Evolutionary conservation across 2,329 filamentous ascomycete genomes (phyloP).

Genomic region (Trichoderma guizhouense): DNA sequence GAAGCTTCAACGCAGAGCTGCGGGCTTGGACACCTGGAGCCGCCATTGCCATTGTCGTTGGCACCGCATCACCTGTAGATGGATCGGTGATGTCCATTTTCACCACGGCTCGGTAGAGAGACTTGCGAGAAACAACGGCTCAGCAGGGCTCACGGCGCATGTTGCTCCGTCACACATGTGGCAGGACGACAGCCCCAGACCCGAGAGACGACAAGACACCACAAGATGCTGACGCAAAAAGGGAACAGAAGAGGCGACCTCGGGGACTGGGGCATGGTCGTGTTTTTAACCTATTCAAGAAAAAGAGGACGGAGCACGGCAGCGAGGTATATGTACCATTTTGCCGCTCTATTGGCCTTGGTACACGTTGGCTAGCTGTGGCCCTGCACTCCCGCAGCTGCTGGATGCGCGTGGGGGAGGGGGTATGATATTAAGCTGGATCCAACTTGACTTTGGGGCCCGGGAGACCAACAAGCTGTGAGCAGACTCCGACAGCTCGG

Average conservation of each 20-base stretch:
- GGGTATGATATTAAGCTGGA: slow-evolving; percentile 13
- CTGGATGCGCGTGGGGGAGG: slow-evolving; percentile 19
- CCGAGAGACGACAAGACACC: slow-evolving; percentile 7
- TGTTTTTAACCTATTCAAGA: slow-evolving; percentile 19
- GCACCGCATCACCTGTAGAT: slow-evolving; percentile 4
- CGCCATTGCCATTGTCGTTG: slow-evolving; percentile 14
- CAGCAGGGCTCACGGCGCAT: slow-evolving; percentile 19
- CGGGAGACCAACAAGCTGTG: neutral
- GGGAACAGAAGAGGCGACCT: slow-evolving; percentile 1
- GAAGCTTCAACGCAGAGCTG: slow-evolving; percentile 18
- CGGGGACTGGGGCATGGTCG: slow-evolving; percentile 16
- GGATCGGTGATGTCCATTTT: slow-evolving; percentile 16
- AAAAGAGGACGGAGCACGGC: slow-evolving; percentile 10
- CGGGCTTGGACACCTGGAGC: neutral
- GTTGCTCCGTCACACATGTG: slow-evolving; percentile 18
- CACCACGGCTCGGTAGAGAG: slow-evolving; percentile 10
- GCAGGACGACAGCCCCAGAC: slow-evolving; percentile 15
- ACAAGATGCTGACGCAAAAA: slow-evolving; percentile 11
- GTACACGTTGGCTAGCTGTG: slow-evolving; percentile 15
- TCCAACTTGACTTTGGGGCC: slow-evolving; percentile 17
- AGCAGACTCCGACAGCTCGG: slow-evolving; percentile 12
- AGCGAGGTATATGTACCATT: slow-evolving; percentile 13
- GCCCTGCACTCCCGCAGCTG: slow-evolving; percentile 14
- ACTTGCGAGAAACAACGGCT: slow-evolving; percentile 14
- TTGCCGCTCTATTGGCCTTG: slow-evolving; percentile 9